Conservation (phyloP, 345 rosid species). For the Durio zibethinus region DNA sequence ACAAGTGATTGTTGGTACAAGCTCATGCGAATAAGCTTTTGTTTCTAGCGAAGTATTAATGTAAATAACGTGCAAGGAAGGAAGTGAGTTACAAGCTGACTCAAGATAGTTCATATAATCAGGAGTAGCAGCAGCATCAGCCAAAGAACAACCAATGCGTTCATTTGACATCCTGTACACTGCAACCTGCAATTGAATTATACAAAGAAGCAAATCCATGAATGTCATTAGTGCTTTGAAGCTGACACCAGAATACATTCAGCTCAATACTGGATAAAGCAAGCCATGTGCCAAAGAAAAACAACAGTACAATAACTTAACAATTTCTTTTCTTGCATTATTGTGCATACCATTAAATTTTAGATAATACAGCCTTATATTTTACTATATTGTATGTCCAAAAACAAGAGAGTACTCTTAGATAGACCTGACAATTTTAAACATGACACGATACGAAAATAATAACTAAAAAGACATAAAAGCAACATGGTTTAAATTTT, state of each 20-base stretch:
- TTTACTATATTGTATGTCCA: neutral
- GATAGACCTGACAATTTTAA: too few relatives aligned
- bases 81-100: constrained; percentile 57
- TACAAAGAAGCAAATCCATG: constrained; percentile 10
- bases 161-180: constrained; percentile 94
- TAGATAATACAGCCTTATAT: neutral
- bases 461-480: too few relatives aligned
- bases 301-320: neutral
- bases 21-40: constrained; percentile 91
- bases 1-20: constrained; percentile 95
- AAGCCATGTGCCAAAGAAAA: neutral
- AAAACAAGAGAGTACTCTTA: neutral
- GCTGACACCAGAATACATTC: neutral
- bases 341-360: neutral
- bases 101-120: constrained; percentile 75
- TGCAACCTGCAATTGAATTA: constrained; percentile 55
- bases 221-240: neutral
- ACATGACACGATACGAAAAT: too few relatives aligned
- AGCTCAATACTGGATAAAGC: neutral
- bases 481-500: too few relatives aligned
- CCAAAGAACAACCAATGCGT: constrained; percentile 89
- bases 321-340: neutral
- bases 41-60: constrained; percentile 95
- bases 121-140: constrained; percentile 93
- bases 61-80: constrained; percentile 84